phyloP scores from a whole-genome alignment of 768 basidiomycete genomes.

The Macrolepiota dolichaula region DNA sequence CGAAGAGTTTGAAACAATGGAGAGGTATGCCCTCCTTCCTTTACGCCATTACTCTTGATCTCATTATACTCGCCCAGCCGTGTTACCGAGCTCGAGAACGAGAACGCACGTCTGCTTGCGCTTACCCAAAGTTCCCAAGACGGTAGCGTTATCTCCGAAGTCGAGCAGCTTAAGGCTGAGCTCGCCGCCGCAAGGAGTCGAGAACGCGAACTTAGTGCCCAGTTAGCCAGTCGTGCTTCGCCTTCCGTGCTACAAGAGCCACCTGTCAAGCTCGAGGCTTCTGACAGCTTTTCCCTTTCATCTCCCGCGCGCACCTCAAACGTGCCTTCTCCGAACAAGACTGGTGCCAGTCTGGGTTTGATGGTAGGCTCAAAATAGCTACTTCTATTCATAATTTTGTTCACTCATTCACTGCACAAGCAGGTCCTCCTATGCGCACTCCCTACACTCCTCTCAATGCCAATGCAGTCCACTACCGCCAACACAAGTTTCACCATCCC shows the following conservation, averaged over 20 bases:
- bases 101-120: slow-evolving; percentile 69
- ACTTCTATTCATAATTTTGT: slow-evolving; percentile 10
- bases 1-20: slow-evolving; percentile 90
- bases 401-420: slow-evolving; percentile 16
- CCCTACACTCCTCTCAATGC: slow-evolving; percentile 69
- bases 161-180: slow-evolving; percentile 65
- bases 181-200: slow-evolving; percentile 64
- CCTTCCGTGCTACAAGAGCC: slow-evolving; percentile 24
- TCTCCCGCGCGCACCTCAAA: slow-evolving; percentile 34
- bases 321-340: slow-evolving; percentile 48
- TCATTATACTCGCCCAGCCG: slow-evolving; percentile 48
- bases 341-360: slow-evolving; percentile 63
- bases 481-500: slow-evolving; percentile 58
- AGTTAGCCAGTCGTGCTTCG: slow-evolving; percentile 41
- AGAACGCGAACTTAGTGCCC: slow-evolving; percentile 61
- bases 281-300: slow-evolving; percentile 48
- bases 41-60: slow-evolving; percentile 12
- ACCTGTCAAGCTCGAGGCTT: slow-evolving; percentile 56
- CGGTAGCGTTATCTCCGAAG: slow-evolving; percentile 48
- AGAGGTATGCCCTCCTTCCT: slow-evolving; percentile 58
- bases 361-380: slow-evolving; percentile 9
- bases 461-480: slow-evolving; percentile 48
- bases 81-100: slow-evolving; percentile 80
- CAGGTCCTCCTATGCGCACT: slow-evolving; percentile 78
- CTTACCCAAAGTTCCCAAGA: slow-evolving; percentile 43